Evolutionary conservation across 2,329 filamentous ascomycete genomes (phyloP).

Genomic region (Davidsoniella eucalypti): DNA sequence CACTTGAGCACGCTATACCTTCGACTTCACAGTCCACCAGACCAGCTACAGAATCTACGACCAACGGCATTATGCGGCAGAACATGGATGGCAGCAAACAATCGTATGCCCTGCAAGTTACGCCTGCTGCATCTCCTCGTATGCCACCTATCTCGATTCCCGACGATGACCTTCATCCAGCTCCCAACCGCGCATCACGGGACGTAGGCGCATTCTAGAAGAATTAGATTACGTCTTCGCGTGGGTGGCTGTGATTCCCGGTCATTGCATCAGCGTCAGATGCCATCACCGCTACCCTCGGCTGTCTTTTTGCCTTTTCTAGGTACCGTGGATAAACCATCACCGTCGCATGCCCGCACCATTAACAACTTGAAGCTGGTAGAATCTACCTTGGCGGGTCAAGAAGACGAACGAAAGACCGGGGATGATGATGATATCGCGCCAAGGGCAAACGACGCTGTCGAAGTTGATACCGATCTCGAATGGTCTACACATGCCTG

Average conservation of each 20-base stretch:
- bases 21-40: neutral
- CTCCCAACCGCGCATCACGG: slow-evolving; percentile 7
- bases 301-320: no score
- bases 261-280: neutral
- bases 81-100: neutral
- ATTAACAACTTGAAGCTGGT: no score
- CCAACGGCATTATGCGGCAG: neutral
- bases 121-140: neutral
- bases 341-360: no score
- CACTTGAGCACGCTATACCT: neutral
- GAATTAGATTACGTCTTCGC: slow-evolving; percentile 12
- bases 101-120: neutral
- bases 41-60: neutral
- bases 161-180: neutral
- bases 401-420: no score
- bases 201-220: slow-evolving; percentile 14
- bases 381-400: no score
- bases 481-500: no score
- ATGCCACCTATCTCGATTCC: neutral
- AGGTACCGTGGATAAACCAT: no score
- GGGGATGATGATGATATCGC: no score
- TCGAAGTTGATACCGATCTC: no score
- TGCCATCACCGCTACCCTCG: no score
- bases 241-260: slow-evolving; percentile 7
- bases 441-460: no score